Percentiles rank a stretch among this genome's conserved stretches.
Conservation (phyloP, 1,284 basidiomycete genomes). For the Xerocomus nothofagi region DNA sequence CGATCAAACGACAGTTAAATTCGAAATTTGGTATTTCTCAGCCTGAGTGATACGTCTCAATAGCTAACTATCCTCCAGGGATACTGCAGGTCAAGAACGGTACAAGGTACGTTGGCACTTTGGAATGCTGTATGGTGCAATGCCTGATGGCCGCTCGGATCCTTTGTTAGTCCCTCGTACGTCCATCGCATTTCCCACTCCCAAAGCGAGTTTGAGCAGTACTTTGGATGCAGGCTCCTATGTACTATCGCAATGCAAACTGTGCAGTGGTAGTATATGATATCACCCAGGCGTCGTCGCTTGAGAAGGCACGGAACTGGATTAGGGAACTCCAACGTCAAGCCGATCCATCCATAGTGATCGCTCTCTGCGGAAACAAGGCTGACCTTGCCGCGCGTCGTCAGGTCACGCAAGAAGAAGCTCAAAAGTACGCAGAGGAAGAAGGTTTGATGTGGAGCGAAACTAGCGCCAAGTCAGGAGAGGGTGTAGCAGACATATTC, state of each 20-base stretch:
- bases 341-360: constrained; percentile 95
- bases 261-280: constrained; percentile 88
- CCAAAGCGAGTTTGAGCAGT: constrained; percentile 7
- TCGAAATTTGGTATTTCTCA: constrained; percentile 87
- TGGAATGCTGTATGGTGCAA: neutral
- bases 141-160: neutral
- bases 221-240: constrained; percentile 65
- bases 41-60: neutral
- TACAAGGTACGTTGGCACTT: constrained; percentile 65
- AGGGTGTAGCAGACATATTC: constrained; percentile 89
- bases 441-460: constrained; percentile 96
- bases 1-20: constrained; percentile 90
- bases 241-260: constrained; percentile 91
- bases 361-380: constrained; percentile 96
- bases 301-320: constrained; percentile 97
- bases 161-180: constrained; percentile 57
- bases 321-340: constrained; percentile 96
- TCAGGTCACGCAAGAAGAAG: constrained; percentile 82
- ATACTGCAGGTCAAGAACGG: constrained; percentile 91
- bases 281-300: constrained; percentile 82
- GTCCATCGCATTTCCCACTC: constrained; percentile 25
- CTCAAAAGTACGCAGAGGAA: constrained; percentile 91
- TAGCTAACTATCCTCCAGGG: constrained; percentile 48
- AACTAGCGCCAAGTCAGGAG: constrained; percentile 93
- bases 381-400: constrained; percentile 81